phyloP scores from a whole-genome alignment of 768 basidiomycete species.

The Dendrothele bispora region DNA sequence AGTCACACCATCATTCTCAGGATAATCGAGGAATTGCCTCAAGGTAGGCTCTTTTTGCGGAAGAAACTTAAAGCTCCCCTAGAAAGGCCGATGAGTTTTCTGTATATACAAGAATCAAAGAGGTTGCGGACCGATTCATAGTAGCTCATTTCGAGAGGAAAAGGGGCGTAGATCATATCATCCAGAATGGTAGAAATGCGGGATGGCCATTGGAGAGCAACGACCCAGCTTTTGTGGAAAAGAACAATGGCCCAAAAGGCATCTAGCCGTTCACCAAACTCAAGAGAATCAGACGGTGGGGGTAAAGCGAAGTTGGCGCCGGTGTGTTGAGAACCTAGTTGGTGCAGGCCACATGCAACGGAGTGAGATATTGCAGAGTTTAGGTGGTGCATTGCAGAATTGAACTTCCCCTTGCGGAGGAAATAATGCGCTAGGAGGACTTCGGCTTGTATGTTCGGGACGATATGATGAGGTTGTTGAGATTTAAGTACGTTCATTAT shows the following conservation, averaged over 20 bases:
- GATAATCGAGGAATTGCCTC: conserved; percentile 12
- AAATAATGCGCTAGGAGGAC: conserved; percentile 36
- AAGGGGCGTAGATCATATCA: conserved; percentile 33
- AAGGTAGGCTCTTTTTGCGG: conserved; percentile 9
- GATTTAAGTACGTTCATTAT: conserved; percentile 13
- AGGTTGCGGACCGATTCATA: conserved; percentile 13
- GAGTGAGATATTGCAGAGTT: conserved; percentile 16
- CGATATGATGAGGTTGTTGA: conserved; percentile 28
- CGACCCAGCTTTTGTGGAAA: conserved; percentile 31
- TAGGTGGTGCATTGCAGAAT: conserved; percentile 19
- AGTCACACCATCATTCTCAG: conserved; percentile 4
- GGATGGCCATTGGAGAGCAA: conserved; percentile 27
- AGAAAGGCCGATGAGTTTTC: too few relatives aligned
- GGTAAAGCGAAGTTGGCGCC: conserved; percentile 8
- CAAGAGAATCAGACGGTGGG: conserved; percentile 25
- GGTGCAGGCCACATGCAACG: conserved; percentile 17
- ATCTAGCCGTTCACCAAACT: conserved; percentile 36
- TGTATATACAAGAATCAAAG: neutral
- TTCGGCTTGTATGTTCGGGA: conserved; percentile 39
- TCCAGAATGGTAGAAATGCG: conserved; percentile 25
- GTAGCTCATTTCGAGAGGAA: conserved; percentile 31
- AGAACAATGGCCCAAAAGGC: conserved; percentile 38
- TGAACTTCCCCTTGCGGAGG: conserved; percentile 13
- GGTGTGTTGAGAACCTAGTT: conserved; percentile 2
- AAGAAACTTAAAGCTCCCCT: conserved; percentile 17